Base-by-base conservation (phyloP, 805 yeast species). In the Komagataella mondaviorum region DNA sequence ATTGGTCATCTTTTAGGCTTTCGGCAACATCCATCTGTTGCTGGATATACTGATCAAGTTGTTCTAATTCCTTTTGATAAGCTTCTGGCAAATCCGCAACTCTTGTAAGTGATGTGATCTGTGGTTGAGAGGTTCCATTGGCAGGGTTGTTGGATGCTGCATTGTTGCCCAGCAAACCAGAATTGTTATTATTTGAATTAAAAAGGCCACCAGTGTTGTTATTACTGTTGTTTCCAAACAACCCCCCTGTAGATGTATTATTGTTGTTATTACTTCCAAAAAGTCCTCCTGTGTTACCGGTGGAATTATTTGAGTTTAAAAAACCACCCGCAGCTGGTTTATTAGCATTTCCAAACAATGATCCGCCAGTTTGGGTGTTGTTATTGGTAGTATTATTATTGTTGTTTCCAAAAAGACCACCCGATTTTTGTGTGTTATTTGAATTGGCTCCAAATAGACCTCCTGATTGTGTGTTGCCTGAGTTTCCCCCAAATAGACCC, bases 11-110 rank as follows among this genome's bases (percentile, higher is more conserved):
- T 55, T 81, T 77, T 55, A 86, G 67, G 24, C 79, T 80, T 50
- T 84, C 85, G 2, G 89, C 83, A 50, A 84, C 81, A 49, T 80
- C 74, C 46, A 84, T 85, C 65, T 86, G 95, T 43, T 77, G 77
- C 60, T 82, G 85, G 49, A 86, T 83, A 60, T 82, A 85, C 52
- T 77, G 74, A 63, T 86, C 88, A 52, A 86, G 67, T 55, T 81
- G 80, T 62, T 82, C 85, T 44, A 86, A 68, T 60, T 85, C 88
- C 54, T 69, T 75, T 58, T 83, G 85, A 51, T 81, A 66, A n/a
- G 68, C 75, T n/a, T 78, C 83, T 2, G 93, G 90, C 45, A 86
- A 67, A 54, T 85, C 91, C 6, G 80, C 79, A 7, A 86, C 85
- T 49, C 85, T 75, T 0, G 91, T 83, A 81, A 86, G 78, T 12